These are phyloP conservation scores for Solanum piurae DNA, from an alignment of 257 asterid species.

Conservation along the genomic window DNA sequence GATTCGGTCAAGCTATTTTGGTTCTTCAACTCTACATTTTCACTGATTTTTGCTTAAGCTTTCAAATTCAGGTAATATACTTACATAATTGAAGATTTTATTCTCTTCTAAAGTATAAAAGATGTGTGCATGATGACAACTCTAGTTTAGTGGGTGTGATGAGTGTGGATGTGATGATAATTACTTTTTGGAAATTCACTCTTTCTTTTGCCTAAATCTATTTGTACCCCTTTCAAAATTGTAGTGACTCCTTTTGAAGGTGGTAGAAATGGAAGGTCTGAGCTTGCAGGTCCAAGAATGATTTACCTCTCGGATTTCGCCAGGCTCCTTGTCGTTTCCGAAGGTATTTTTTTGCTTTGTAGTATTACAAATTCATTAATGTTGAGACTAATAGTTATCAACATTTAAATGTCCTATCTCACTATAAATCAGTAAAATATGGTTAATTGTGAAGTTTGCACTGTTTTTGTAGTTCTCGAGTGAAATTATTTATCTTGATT, in stretches of 20 bases:
- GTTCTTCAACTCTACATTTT: too few relatives aligned
- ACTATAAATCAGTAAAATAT: background rate
- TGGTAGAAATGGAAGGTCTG: slow-evolving; percentile 60
- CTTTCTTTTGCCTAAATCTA: too few relatives aligned
- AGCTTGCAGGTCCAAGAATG: slow-evolving; percentile 59
- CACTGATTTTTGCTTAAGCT: too few relatives aligned
- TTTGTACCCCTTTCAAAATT: slow-evolving; percentile 15
- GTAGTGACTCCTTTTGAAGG: slow-evolving; percentile 90
- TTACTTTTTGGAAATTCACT: too few relatives aligned
- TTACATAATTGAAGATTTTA: too few relatives aligned
- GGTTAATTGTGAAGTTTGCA: background rate
- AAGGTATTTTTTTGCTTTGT: slow-evolving; percentile 36
- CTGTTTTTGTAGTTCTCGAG: background rate
- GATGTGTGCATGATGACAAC: too few relatives aligned
- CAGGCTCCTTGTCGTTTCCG: slow-evolving; percentile 89
- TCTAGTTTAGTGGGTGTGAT: too few relatives aligned
- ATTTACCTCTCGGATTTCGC: slow-evolving; percentile 55
- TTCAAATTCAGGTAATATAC: too few relatives aligned
- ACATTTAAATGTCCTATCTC: background rate
- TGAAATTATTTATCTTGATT: too few relatives aligned
- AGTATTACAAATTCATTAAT: background rate
- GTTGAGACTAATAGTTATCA: background rate
- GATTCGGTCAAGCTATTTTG: too few relatives aligned
- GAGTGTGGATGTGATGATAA: too few relatives aligned
- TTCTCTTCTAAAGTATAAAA: too few relatives aligned